These are phyloP conservation scores for Aureobasidium musti DNA, from an alignment of 2,329 filamentous ascomycete genomes.

Conservation along the genomic window DNA sequence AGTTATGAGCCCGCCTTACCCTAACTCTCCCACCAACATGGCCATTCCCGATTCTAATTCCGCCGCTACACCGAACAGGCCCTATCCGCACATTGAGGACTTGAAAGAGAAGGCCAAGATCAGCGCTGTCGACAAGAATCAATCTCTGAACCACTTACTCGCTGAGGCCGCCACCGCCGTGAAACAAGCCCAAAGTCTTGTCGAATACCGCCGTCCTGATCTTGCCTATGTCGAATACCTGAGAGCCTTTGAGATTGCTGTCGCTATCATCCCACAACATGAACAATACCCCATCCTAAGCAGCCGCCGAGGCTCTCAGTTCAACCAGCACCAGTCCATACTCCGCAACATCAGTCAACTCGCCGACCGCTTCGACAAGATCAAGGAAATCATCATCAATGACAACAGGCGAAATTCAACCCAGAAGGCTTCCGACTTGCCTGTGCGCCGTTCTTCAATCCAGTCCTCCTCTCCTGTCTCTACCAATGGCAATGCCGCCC, in stretches of 20 bases:
- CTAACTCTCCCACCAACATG: constrained; percentile 14
- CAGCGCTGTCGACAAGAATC: constrained; percentile 40
- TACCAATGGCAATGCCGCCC: constrained; percentile 48
- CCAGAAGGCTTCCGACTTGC: constrained; percentile 29
- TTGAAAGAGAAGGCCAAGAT: constrained; percentile 45
- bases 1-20: constrained; percentile 29
- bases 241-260: constrained; percentile 74
- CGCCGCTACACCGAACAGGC: constrained; percentile 8
- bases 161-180: constrained; percentile 47
- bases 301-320: constrained; percentile 13
- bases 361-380: constrained; percentile 49
- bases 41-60: constrained; percentile 11
- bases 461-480: not conserved
- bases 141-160: constrained; percentile 42
- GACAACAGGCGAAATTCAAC: constrained; percentile 62
- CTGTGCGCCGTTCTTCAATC: constrained; percentile 33
- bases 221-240: constrained; percentile 82
- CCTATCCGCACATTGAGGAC: constrained; percentile 47
- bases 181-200: constrained; percentile 57
- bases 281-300: constrained; percentile 60
- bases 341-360: constrained; percentile 42
- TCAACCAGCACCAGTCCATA: constrained; percentile 5
- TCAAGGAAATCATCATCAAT: constrained; percentile 55
- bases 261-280: constrained; percentile 74
- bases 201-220: constrained; percentile 68